A percentile compares a stretch with the other conserved stretches of the same genome.
Conservation (phyloP, 306 rosid species). For the Castanospermum australe region DNA sequence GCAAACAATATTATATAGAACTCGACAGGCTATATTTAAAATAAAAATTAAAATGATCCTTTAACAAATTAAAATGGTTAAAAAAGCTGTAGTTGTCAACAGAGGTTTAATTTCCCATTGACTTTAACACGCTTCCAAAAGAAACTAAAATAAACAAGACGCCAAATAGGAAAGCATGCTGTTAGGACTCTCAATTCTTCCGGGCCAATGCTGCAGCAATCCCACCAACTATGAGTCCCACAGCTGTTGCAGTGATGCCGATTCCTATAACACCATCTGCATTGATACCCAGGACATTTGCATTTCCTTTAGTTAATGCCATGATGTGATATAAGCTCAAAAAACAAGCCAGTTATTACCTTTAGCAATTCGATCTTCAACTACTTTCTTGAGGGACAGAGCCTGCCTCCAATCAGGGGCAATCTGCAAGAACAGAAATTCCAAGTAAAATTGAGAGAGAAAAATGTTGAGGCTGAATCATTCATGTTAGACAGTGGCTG, state of each 20-base stretch:
- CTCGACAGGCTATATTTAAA: too few species aligned
- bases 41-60: not conserved
- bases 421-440: slow-evolving; percentile 54
- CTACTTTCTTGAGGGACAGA: slow-evolving; percentile 54
- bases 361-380: slow-evolving; percentile 74
- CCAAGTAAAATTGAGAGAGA: not conserved
- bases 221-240: slow-evolving; percentile 81
- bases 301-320: slow-evolving; percentile 9
- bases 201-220: slow-evolving; percentile 85
- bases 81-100: slow-evolving; percentile 9
- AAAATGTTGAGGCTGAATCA: not conserved
- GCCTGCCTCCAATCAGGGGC: slow-evolving; percentile 98
- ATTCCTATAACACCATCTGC: slow-evolving; percentile 93
- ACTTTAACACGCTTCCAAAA: slow-evolving; percentile 3
- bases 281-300: slow-evolving; percentile 13
- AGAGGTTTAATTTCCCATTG: slow-evolving; percentile 23
- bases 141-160: slow-evolving; percentile 12
- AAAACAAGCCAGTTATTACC: slow-evolving; percentile 40
- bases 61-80: not conserved
- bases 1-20: too few species aligned
- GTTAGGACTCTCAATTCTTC: slow-evolving; percentile 44
- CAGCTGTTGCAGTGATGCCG: slow-evolving; percentile 88
- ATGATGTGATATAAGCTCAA: not conserved
- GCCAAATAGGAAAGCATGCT: slow-evolving; percentile 20
- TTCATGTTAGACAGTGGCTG: slow-evolving; percentile 2